Evolutionary conservation across 306 rosid species (phyloP), one percentile per base, ranked within the genome.

Genomic region (Styphnolobium japonicum): DNA sequence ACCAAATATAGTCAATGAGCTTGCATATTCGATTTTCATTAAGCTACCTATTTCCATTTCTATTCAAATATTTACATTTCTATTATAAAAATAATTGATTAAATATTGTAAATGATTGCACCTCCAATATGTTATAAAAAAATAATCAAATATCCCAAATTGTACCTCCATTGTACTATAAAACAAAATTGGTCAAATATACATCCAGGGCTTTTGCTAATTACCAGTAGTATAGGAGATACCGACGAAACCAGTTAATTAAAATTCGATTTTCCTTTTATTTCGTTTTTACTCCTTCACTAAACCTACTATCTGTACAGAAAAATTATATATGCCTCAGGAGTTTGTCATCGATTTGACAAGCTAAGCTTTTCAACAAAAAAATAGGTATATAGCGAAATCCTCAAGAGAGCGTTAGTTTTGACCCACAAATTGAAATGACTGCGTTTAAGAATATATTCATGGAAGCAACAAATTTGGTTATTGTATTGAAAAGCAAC

Each of bases 71-170:
- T 63, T 49, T 76, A 73, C 66, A 31, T 60, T 60, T 75, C 18
- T 60, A 43, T 19, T 36, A 48, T 45, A 76, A 63, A 34, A 21
- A 27, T 33, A 36, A 63, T 15, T 53, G 42, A 66, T 25, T 66
- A 53, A 77, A 77, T 67, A 18, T 55, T 27, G 31, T 34, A 36
- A 65, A 77, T 77, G 45, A 77, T 66, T 77, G 67, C 22, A 66
- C 55, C 11, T 78, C 69, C 69, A 67, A 29, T 57, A 21, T 7
- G 14, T 16, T 52, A 66, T 18, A 12, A 29, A 58, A 25, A 55
- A 36, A 61, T 60, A 7, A 49, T 76, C 37, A 63, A 34, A 64
- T 51, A 76, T 7, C 63, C 64, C 81, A 64, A 49, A 40, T 22
- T 33, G 64, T 75, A 75, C 71, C 48, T 31, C 51, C 16, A 14